phyloP scores from a whole-genome alignment of 352 stramenopile species.

The Aphanomyces cochlioides region DNA sequence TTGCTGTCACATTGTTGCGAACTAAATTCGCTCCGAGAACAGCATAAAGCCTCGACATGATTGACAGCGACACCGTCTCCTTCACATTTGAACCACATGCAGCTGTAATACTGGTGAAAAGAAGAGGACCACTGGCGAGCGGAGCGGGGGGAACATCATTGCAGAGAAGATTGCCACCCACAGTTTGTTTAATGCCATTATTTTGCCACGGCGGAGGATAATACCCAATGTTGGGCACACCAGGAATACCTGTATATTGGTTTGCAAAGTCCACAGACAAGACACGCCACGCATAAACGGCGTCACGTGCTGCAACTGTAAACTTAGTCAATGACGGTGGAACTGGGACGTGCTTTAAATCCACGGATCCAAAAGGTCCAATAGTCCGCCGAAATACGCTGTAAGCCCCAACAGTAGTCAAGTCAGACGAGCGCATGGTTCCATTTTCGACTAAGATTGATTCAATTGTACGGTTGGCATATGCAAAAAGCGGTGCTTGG shows the following conservation, averaged over 20 bases:
- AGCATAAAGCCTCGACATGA: slow-evolving; percentile 4
- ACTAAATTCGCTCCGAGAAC: background rate
- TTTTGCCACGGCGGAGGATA: background rate
- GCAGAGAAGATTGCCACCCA: background rate
- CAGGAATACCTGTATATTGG: too few relatives aligned
- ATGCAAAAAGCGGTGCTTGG: too few relatives aligned
- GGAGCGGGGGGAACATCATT: background rate
- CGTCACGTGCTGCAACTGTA: background rate
- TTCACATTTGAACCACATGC: background rate
- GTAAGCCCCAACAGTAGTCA: background rate
- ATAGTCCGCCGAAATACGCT: background rate
- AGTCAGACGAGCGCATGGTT: background rate
- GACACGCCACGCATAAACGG: too few relatives aligned
- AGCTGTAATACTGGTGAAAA: background rate
- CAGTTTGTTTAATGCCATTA: background rate
- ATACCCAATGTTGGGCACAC: background rate
- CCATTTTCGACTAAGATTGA: too few relatives aligned
- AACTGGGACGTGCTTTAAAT: background rate
- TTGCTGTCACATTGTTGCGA: background rate
- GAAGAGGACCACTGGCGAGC: background rate
- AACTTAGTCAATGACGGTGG: background rate
- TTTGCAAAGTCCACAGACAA: too few relatives aligned
- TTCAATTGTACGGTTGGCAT: too few relatives aligned
- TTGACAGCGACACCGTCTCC: background rate
- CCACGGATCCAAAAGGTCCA: background rate